Evolutionary conservation across 169 alveolate genomes (phyloP).

Genomic region (Condylostoma magnum): DNA sequence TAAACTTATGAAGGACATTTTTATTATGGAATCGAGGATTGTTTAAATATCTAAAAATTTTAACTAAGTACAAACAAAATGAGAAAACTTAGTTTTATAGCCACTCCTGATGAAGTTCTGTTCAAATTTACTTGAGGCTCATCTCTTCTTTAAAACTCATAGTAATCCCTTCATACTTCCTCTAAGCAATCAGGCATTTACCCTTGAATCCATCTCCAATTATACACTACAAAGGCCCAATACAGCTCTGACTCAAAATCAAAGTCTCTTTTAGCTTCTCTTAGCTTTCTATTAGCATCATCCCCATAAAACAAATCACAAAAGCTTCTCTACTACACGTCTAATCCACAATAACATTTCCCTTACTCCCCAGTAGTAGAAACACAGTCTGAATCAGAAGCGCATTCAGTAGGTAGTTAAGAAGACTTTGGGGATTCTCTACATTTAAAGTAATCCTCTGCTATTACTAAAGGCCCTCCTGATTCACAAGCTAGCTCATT

Average conservation of each 20-base stretch:
- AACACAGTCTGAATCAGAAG: constrained; percentile 1
- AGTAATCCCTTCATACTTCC: constrained; percentile 1
- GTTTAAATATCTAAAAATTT: too few species aligned
- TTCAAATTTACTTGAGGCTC: too few species aligned
- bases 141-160: background rate
- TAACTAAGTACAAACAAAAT: too few species aligned
- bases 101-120: too few species aligned
- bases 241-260: background rate
- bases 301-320: constrained; percentile 25
- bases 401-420: constrained; percentile 3
- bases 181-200: background rate
- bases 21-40: too few species aligned
- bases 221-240: constrained; percentile 4
- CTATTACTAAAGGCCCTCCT: constrained; percentile 26
- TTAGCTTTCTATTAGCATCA: constrained; percentile 11
- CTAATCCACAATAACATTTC: constrained; percentile 18
- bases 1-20: too few species aligned
- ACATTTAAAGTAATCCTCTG: constrained; percentile 16
- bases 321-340: background rate
- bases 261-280: constrained; percentile 11
- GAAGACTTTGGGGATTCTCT: background rate
- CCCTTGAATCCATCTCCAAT: constrained; percentile 19
- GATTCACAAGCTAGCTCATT: constrained; percentile 5
- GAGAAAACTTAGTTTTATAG: too few species aligned
- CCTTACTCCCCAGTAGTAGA: background rate